Evolutionary conservation across 2,329 filamentous ascomycete genomes (phyloP), one percentile per base, ranked within the genome.

Genomic region (Sporothrix phasma): DNA sequence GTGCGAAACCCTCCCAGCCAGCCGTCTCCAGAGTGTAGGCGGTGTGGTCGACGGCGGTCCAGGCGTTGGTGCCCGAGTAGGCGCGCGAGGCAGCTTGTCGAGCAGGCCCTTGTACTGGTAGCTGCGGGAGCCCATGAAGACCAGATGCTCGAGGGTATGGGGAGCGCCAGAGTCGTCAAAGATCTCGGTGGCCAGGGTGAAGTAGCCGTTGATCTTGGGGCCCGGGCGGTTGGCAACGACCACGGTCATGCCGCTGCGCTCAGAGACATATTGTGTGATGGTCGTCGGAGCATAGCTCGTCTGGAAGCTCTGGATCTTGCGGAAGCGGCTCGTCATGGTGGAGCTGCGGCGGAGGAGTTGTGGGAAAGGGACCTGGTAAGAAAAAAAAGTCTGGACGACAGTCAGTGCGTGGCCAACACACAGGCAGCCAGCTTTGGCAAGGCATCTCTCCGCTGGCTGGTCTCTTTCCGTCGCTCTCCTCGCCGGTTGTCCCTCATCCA

Each of bases 11-110:
- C 70, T 96, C 92, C 93, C 94, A 99, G 1, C 94, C 94, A 26
- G 94, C 94, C 11, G 92, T 94, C 71, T 97, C 90, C 17, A 99
- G 81, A 0, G 92, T 97, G 76, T 99, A 99, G 2, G 92, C 92
- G 0, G 95, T 99, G 73, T 97, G 92, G 70, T 97, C 94, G 13
- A 89, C 94, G 24, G 92, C 92, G 1, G 94, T 99, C 91, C 93
- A 99, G 3, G 94, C 94, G 75, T 99, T 99, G 37, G 94, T 99
- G 65, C 84, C 84, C 1, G 93, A 96, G 74, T 97, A 99, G 1
- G 93, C 91, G 68, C 95, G 85, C 4, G 91, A 96, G 2, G 94
- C 65, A 99, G 83, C 77, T 95, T 96, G 74, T 97, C 93, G 19
- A 99, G 82, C 46, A 99, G 86, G 1, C 94, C 94, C 75, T 97